Evolutionary conservation across 2,329 filamentous ascomycete species (phyloP).

Genomic region (Erysiphe pulchra): DNA sequence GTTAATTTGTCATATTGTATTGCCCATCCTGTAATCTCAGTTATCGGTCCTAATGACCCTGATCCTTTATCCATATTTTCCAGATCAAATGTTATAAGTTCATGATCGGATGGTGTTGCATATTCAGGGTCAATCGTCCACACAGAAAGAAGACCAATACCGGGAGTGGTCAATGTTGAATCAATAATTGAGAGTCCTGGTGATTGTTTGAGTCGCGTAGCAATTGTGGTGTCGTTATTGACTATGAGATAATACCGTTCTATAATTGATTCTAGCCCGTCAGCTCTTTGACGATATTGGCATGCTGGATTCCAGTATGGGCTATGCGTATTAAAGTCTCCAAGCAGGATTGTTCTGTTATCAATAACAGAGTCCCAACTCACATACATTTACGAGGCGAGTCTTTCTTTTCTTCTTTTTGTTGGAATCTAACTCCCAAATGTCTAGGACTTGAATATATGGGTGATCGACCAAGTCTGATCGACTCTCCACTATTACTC

Average conservation of each 20-base stretch:
- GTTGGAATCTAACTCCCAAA: not conserved
- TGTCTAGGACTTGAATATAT: not conserved
- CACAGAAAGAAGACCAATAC: not conserved
- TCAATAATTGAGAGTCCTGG: not conserved
- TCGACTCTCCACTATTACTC: not conserved
- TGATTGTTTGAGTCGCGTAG: not conserved
- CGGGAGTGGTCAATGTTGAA: not conserved
- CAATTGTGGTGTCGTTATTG: not conserved
- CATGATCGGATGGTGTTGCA: not conserved
- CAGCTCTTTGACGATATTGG: not conserved
- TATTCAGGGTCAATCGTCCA: not conserved
- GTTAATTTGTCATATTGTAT: not conserved
- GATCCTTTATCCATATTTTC: not conserved
- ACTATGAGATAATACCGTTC: not conserved
- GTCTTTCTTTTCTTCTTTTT: not conserved
- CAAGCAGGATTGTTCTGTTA: not conserved
- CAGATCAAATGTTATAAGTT: not conserved
- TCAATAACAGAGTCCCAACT: not conserved
- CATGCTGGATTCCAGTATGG: not conserved
- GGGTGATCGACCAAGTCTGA: not conserved
- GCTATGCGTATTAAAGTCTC: not conserved
- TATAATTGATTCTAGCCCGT: not conserved
- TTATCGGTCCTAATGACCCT: not conserved
- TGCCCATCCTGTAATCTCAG: not conserved
- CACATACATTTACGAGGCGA: not conserved